Percentiles rank a stretch among this genome's conserved stretches.
phyloP scores from a whole-genome alignment of 177 flowering plant species.

The Tripterygium wilfordii region DNA sequence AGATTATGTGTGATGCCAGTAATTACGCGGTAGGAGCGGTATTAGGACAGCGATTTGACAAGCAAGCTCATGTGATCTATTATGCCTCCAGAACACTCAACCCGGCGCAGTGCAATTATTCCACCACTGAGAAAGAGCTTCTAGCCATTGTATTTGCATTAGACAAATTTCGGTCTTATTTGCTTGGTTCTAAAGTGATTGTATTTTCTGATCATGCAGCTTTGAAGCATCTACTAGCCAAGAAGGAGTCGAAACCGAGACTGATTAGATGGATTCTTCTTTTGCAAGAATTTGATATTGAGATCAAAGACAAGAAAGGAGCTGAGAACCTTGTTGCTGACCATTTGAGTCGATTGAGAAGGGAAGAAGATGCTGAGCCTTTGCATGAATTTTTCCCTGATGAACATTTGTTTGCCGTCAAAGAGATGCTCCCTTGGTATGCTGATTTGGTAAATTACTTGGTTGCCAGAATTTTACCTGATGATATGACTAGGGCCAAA shows the following conservation, averaged over 20 bases:
- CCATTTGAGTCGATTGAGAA: neutral
- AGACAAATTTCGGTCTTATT: conserved; percentile 11
- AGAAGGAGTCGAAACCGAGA: conserved; percentile 6
- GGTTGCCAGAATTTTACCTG: neutral
- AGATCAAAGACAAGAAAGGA: too few species aligned
- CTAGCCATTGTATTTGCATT: conserved; percentile 6
- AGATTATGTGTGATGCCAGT: neutral
- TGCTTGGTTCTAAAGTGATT: conserved; percentile 3
- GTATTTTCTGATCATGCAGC: neutral
- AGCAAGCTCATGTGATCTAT: neutral
- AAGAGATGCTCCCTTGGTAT: neutral
- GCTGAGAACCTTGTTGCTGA: conserved; percentile 13
- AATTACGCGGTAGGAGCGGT: neutral
- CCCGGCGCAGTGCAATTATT: too few species aligned
- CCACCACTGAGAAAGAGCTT: conserved; percentile 6
- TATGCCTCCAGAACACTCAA: conserved; percentile 12
- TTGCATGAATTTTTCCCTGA: conserved; percentile 1
- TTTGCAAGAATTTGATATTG: neutral
- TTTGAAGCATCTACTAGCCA: neutral
- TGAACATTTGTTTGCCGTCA: neutral
- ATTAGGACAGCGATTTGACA: too few species aligned
- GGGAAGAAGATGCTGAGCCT: neutral
- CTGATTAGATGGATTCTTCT: conserved; percentile 10
- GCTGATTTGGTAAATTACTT: conserved; percentile 3
- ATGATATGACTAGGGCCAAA: neutral